Percentiles rank a stretch among this genome's conserved stretches.
Evolutionary conservation across 1,284 basidiomycete genomes (phyloP).

Genomic region (Heterobasidion annosum): DNA sequence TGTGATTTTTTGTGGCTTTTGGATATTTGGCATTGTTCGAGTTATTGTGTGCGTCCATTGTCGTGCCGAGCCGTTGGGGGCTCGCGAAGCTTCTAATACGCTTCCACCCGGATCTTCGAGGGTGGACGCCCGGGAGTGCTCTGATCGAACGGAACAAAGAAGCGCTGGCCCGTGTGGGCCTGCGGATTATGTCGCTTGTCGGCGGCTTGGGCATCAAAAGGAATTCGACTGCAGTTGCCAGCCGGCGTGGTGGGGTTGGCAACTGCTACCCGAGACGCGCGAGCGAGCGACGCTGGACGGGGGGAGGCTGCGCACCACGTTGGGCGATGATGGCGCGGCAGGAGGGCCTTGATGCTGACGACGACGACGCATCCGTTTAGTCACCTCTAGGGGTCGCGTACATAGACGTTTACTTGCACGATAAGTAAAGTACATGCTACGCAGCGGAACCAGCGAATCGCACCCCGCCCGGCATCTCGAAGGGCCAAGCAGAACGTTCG

Average conservation of each 20-base stretch:
- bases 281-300: no score
- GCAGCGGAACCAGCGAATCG: background rate
- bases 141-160: background rate
- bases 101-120: conserved; percentile 1
- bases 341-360: no score
- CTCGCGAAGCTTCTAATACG: background rate
- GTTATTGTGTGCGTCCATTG: no score
- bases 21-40: no score
- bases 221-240: no score
- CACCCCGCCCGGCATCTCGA: background rate
- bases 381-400: background rate
- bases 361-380: no score
- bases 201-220: no score
- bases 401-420: background rate
- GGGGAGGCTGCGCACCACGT: no score
- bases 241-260: no score
- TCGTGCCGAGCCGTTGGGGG: background rate
- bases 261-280: no score
- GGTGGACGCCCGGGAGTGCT: background rate
- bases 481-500: background rate
- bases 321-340: no score
- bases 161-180: background rate
- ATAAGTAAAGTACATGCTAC: background rate
- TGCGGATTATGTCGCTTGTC: background rate
- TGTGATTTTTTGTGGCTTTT: no score